Base-by-base conservation (phyloP, 768 basidiomycete genomes). In the Trametopsis cervina region DNA sequence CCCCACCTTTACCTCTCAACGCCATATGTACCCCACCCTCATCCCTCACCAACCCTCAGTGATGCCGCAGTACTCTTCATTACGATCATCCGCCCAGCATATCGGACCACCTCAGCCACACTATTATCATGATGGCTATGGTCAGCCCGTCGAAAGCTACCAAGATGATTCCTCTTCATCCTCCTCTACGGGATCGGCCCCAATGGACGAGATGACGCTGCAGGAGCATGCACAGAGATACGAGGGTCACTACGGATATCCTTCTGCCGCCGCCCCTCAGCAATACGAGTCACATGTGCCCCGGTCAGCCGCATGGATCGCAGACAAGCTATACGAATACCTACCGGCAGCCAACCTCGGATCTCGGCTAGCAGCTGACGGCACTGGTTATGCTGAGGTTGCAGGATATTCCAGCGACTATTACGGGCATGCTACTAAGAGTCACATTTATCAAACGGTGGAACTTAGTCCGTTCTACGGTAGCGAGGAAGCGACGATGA, bases 41-140 rank as follows among this genome's bases (percentile, higher is more conserved):
- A 15, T 47, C 24, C 23, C 46, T 24, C 17, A 3, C 46, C 35
- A 46, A 20, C 46, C 21, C 23, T 5, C 25, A 6, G 26, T 29
- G 13, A 23, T 13, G 3, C 46, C 36, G 26, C 40, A 39, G 9
- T 40, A 47, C 24, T 52, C 45, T n/a, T 43, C 26, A 39, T 2
- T 42, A 7, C 39, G 45, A 9, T 52, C 51, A 22, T 46, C 46
- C 5, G 51, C 51, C 10, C 44, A 40, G 33, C 46, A 51, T 18
- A 23, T 23, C 42, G 10, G 26, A 29, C 25, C 38, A 26, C 38
- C 43, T 33, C 11, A 15, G 17, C 38, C 44, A 38, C 40, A 20
- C 23, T 36, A 42, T 15, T 26, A 21, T 33, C 24, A 40, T 21
- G 13, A 25, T 21, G 40, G 41, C 44, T 51, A 43, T 37, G 39